phyloP scores from a whole-genome alignment of 768 basidiomycete species.

The Pulveroboletus sp. region DNA sequence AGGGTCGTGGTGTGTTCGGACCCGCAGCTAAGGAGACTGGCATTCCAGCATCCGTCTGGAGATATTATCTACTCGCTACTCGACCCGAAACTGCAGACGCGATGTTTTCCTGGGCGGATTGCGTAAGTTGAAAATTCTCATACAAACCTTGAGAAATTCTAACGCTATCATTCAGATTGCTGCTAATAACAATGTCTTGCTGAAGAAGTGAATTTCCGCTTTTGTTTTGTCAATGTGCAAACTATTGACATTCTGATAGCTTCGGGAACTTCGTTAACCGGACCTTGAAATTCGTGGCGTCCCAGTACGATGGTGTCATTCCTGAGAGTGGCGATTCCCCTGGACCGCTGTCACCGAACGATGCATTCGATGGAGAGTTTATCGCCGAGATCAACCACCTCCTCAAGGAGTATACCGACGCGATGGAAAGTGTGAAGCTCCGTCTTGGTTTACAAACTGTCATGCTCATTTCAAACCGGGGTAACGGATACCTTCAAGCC shows the following conservation, averaged over 20 bases:
- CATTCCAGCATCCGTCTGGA: slow-evolving; percentile 91
- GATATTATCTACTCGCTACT: slow-evolving; percentile 90
- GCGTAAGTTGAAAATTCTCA: slow-evolving; percentile 47
- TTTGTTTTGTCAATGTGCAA: background rate
- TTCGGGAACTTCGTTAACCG: slow-evolving; percentile 99
- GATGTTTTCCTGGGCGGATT: slow-evolving; percentile 96
- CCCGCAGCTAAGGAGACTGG: slow-evolving; percentile 92
- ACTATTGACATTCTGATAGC: slow-evolving; percentile 35
- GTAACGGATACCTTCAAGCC: slow-evolving; percentile 93
- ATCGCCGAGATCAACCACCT: slow-evolving; percentile 74
- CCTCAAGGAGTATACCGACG: slow-evolving; percentile 73
- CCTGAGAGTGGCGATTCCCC: slow-evolving; percentile 73
- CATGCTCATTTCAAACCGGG: slow-evolving; percentile 85
- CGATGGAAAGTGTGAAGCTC: slow-evolving; percentile 90
- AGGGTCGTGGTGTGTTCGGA: slow-evolving; percentile 95
- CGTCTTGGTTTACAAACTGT: slow-evolving; percentile 82
- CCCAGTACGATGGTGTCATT: slow-evolving; percentile 75
- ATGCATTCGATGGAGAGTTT: slow-evolving; percentile 68
- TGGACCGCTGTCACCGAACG: slow-evolving; percentile 67
- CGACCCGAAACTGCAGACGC: slow-evolving; percentile 92
- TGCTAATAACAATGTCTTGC: slow-evolving; percentile 87
- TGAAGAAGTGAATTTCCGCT: slow-evolving; percentile 74
- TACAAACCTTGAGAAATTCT: background rate
- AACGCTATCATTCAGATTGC: slow-evolving; percentile 52
- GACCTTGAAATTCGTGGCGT: slow-evolving; percentile 84